Percentiles rank a stretch among this genome's conserved stretches.
phyloP scores from a whole-genome alignment of 176 grass and related monocot genomes.

The Saccharum spontaneum region DNA sequence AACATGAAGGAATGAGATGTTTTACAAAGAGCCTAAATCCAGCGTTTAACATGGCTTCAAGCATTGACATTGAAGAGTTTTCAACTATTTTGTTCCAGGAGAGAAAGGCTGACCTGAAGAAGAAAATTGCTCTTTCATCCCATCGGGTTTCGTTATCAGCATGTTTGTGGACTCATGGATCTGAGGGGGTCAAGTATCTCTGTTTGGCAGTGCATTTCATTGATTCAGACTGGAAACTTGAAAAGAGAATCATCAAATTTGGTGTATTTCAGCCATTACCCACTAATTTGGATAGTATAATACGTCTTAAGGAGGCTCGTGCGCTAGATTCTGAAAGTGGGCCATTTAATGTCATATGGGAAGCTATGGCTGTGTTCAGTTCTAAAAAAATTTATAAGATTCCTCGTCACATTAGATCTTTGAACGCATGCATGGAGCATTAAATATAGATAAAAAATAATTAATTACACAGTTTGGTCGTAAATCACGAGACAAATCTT shows the following conservation, averaged over 20 bases:
- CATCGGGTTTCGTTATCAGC: constrained; percentile 39
- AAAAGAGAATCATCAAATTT: constrained; percentile 50
- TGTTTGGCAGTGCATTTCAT: constrained; percentile 48
- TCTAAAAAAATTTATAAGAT: no score
- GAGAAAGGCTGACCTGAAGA: constrained; percentile 34
- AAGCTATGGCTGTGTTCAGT: no score
- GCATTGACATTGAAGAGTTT: constrained; percentile 35
- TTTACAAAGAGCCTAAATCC: constrained; percentile 40
- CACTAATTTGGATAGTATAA: constrained; percentile 40
- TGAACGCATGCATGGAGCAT: no score
- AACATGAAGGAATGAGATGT: constrained; percentile 44
- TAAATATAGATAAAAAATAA: no score
- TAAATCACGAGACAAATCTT: no score
- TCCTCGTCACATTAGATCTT: no score
- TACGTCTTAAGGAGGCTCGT: constrained; percentile 29
- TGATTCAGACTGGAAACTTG: constrained; percentile 46
- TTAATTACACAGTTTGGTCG: no score
- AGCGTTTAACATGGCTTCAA: constrained; percentile 40
- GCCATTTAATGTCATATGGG: constrained; percentile 36
- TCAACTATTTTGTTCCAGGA: constrained; percentile 42
- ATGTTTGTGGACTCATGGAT: constrained; percentile 36
- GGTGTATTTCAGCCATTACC: constrained; percentile 8
- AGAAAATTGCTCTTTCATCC: constrained; percentile 36
- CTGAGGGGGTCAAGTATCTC: constrained; percentile 30
- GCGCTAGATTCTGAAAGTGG: constrained; percentile 37